These are phyloP conservation scores for Diaporthe sp. DNA, from an alignment of 2,329 filamentous ascomycete genomes.

Conservation along the genomic window DNA sequence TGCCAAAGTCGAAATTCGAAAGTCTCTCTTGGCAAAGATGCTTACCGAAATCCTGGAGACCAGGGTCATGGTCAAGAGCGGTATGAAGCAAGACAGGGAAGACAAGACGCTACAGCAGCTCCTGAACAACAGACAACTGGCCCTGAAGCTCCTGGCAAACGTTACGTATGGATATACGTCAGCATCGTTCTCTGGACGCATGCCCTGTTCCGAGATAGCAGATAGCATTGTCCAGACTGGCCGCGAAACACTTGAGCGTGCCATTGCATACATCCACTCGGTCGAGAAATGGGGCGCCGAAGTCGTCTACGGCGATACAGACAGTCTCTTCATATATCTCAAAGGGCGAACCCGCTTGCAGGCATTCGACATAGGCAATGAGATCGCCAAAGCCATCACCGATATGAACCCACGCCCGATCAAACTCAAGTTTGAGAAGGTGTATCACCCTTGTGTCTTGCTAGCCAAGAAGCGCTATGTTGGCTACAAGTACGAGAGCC, in stretches of 20 bases:
- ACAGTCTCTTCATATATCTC: slow-evolving; percentile 92
- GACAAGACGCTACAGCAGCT: slow-evolving; percentile 88
- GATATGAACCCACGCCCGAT: slow-evolving; percentile 91
- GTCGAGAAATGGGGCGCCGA: slow-evolving; percentile 91
- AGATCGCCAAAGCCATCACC: slow-evolving; percentile 90
- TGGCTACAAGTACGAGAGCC: slow-evolving; percentile 94
- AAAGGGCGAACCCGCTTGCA: slow-evolving; percentile 89
- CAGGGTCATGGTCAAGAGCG: slow-evolving; percentile 96
- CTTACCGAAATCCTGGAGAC: slow-evolving; percentile 95
- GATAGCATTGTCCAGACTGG: slow-evolving; percentile 98
- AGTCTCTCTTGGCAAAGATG: slow-evolving; percentile 96
- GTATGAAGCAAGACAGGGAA: slow-evolving; percentile 94
- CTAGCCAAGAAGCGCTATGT: slow-evolving; percentile 98
- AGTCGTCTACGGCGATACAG: slow-evolving; percentile 98
- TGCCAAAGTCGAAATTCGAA: slow-evolving; percentile 85
- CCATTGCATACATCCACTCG: slow-evolving; percentile 93
- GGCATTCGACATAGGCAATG: slow-evolving; percentile 92
- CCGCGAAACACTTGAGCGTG: slow-evolving; percentile 92
- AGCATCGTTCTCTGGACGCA: slow-evolving; percentile 94
- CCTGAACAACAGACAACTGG: slow-evolving; percentile 93
- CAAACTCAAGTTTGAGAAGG: slow-evolving; percentile 98
- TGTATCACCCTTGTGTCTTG: slow-evolving; percentile 94
- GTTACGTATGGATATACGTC: slow-evolving; percentile 99
- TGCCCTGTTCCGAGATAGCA: slow-evolving; percentile 98
- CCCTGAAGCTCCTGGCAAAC: slow-evolving; percentile 96